A percentile compares a stretch with the other conserved stretches of the same genome.
Conservation (phyloP, 83 land plant genomes). For the Picea abies region DNA sequence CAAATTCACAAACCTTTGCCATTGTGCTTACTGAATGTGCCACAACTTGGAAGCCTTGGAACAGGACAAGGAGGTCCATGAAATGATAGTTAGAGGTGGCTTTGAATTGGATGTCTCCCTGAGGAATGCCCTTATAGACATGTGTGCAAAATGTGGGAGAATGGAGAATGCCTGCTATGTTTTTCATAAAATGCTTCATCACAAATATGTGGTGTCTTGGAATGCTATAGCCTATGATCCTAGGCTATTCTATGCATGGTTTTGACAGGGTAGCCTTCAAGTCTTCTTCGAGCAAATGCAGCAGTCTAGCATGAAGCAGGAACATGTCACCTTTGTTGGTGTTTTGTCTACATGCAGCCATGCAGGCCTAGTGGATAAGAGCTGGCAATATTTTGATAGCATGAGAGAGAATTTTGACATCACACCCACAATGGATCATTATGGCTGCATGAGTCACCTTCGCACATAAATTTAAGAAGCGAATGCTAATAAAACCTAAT, state of each 20-base stretch:
- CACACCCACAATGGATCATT: conserved; percentile 35
- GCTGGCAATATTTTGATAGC: conserved; percentile 24
- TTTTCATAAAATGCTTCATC: neutral
- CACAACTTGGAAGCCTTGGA: conserved; percentile 3
- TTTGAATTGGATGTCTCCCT: conserved; percentile 1
- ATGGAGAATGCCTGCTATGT: neutral
- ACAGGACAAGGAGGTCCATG: conserved; percentile 16
- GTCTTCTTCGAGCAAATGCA: conserved; percentile 34
- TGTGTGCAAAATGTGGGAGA: conserved; percentile 19
- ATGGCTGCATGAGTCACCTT: conserved; percentile 47
- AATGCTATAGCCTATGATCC: conserved; percentile 15
- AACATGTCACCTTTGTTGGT: conserved; percentile 48
- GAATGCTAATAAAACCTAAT: conserved; percentile 23
- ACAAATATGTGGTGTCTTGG: conserved; percentile 16
- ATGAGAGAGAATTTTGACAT: conserved; percentile 33
- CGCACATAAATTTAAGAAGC: conserved; percentile 34
- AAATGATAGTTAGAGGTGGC: conserved; percentile 4
- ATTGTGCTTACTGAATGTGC: conserved; percentile 15
- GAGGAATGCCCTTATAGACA: conserved; percentile 18
- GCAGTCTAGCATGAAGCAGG: conserved; percentile 20
- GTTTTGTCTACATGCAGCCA: conserved; percentile 48
- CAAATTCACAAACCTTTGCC: neutral
- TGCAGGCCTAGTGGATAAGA: conserved; percentile 39
- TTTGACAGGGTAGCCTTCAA: conserved; percentile 13
- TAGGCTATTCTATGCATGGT: conserved; percentile 16